phyloP scores from a whole-genome alignment of 805 yeast genomes.

The Kazachstania martiniae region DNA sequence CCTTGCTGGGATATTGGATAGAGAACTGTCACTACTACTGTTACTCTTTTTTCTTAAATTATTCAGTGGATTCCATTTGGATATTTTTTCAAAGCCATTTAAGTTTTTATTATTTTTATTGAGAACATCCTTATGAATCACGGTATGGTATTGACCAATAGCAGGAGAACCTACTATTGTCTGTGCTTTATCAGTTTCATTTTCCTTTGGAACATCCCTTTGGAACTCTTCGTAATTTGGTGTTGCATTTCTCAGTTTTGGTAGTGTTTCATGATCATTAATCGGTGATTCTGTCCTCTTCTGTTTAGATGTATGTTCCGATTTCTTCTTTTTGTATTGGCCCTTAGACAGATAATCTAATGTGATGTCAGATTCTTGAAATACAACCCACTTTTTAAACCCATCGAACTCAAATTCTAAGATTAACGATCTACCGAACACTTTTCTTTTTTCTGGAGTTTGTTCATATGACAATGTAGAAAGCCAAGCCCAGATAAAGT shows the following conservation, averaged over 20 bases:
- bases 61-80: conserved; percentile 24
- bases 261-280: neutral
- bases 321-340: conserved; percentile 4
- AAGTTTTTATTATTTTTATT: conserved; percentile 11
- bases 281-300: neutral
- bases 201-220: conserved; percentile 11
- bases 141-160: conserved; percentile 17
- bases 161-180: conserved; percentile 1
- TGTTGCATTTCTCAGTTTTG: conserved; percentile 10
- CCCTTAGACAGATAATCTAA: conserved; percentile 11
- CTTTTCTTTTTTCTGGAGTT: conserved; percentile 46
- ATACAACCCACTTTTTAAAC: conserved; percentile 66
- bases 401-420: conserved; percentile 72
- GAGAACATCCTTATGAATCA: conserved; percentile 15
- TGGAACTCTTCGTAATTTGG: conserved; percentile 22
- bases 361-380: conserved; percentile 52
- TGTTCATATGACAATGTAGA: conserved; percentile 68
- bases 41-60: conserved; percentile 20
- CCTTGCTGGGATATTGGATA: neutral
- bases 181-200: conserved; percentile 1
- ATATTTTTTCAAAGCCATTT: conserved; percentile 17
- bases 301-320: neutral
- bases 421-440: conserved; percentile 74
- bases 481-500: conserved; percentile 87
- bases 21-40: conserved; percentile 7